phyloP scores from a whole-genome alignment of 139 green algal species.

The Tetradesmus obliquus region DNA sequence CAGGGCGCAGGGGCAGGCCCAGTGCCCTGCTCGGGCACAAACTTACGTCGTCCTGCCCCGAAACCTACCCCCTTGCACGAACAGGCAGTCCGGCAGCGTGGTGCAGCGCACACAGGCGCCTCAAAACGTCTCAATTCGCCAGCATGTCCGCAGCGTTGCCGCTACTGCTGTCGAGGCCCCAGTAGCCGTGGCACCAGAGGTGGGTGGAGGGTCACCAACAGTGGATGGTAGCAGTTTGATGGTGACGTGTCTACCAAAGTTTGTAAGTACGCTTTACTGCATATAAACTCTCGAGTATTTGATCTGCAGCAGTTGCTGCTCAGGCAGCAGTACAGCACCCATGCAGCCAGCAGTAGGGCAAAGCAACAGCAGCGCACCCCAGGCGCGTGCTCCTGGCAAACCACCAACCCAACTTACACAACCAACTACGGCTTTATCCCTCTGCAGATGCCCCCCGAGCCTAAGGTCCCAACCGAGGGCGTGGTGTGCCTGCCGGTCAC shows the following conservation, averaged over 20 bases:
- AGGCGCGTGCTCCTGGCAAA: too few species aligned
- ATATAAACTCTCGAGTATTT: background rate
- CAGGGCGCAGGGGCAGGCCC: background rate
- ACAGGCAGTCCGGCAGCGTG: background rate
- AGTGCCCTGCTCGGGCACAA: background rate
- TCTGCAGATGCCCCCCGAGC: constrained; percentile 12
- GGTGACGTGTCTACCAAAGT: background rate
- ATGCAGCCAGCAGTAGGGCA: background rate
- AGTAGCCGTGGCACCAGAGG: constrained; percentile 33
- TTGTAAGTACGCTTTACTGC: background rate
- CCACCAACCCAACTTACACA: too few species aligned
- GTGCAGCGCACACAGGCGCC: background rate
- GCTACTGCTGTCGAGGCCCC: background rate
- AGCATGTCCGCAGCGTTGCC: background rate
- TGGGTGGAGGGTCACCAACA: background rate
- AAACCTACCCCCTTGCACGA: constrained; percentile 3
- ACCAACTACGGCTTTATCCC: too few species aligned
- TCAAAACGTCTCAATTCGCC: background rate
- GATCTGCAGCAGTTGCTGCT: background rate
- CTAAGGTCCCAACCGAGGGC: constrained; percentile 26
- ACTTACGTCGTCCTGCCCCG: background rate
- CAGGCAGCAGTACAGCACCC: background rate
- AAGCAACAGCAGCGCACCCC: background rate
- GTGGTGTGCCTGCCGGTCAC: constrained; percentile 38
- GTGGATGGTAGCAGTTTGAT: background rate